Base-by-base conservation (phyloP, 208 protist genomes). In the Wallacemonas sp. region DNA sequence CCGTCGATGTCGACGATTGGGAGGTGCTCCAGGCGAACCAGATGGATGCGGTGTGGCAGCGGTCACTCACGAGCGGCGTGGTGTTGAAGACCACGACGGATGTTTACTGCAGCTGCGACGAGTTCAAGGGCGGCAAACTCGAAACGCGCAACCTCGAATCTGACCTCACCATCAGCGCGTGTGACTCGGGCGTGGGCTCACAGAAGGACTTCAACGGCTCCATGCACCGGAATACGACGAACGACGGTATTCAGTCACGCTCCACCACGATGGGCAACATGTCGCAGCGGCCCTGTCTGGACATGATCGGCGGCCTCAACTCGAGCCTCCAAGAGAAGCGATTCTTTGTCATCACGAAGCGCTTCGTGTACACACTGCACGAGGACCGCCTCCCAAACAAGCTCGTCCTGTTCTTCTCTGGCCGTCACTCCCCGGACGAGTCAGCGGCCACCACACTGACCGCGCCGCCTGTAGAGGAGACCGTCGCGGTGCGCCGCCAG, bases 1-100 rank as follows among this genome's bases (percentile, higher is more conserved):
- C 68, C 6, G 72, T 96, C n/a, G 81, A 90, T 60, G 55, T 85
- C 44, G 69, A 79, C 1, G 75, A 88, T 32, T 96, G 90, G 88
- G 60, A 79, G 54, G 55, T 96, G 19, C 17, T 90, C 12, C 73
- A 88, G 39, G 65, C 74, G 26, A 69, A 87, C 17, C 74, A 79
- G 54, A 79, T 84, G 71, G 84, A 94, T 57, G 75, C 88, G 24
- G 34, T 96, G 8, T 70, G 81, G 54, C 79, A 92, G 70, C 81
- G 80, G 44, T 96, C 90, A 2, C 68, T 79, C 17, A 78, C 88
- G 19, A 93, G 86, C 6, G 72, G 76, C n/a, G 58, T 82, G 9
- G 44, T 77, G n/a, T 80, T 94, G 36, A 83, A 64, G 61, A 92
- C 78, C 47, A 65, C 80, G 21, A 88, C 87, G 19, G 70, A 84